Evolutionary conservation across 2,329 filamentous ascomycete genomes (phyloP).

Genomic region (Colletotrichum godetiae): DNA sequence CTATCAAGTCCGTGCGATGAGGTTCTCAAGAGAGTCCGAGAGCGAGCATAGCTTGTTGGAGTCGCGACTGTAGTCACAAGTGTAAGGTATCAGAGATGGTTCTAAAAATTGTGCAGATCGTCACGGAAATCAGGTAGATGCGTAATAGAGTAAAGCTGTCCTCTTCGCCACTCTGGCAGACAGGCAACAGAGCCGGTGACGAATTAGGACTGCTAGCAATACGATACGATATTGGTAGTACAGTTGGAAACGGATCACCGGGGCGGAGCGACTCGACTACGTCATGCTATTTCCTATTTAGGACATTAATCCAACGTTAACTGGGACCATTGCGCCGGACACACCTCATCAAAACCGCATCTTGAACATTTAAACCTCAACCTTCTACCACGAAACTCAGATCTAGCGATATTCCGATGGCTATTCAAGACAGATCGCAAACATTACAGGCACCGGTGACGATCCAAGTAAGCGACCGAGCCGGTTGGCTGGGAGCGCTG

Average conservation of each 20-base stretch:
- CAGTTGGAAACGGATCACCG: background rate
- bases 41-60: too few species aligned
- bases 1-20: too few species aligned
- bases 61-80: too few species aligned
- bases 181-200: too few species aligned
- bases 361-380: background rate
- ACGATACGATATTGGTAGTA: background rate
- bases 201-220: background rate
- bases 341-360: background rate
- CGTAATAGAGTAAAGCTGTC: too few species aligned
- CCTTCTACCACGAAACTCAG: background rate
- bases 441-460: background rate
- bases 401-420: background rate
- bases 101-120: too few species aligned
- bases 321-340: background rate
- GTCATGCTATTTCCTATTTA: background rate
- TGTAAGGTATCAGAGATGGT: too few species aligned
- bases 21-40: too few species aligned
- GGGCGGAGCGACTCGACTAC: background rate
- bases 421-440: background rate
- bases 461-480: constrained; percentile 21
- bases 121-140: too few species aligned
- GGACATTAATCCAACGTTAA: background rate
- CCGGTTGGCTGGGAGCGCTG: constrained; percentile 20
- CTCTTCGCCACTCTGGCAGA: too few species aligned